phyloP scores from a whole-genome alignment of 2,329 filamentous ascomycete species.

The Macrophomina phaseolina region DNA sequence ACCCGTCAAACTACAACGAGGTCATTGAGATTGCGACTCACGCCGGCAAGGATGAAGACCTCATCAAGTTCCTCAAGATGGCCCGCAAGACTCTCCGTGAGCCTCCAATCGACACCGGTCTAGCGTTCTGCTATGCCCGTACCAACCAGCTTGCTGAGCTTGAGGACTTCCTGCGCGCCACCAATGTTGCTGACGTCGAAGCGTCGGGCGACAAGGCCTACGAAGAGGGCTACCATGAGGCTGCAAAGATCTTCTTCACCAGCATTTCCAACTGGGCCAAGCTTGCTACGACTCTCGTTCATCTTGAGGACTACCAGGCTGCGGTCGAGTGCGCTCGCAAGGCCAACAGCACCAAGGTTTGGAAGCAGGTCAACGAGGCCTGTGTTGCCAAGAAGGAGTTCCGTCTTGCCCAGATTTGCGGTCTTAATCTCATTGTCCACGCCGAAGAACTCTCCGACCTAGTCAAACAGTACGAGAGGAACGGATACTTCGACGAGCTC shows the following conservation, averaged over 20 bases:
- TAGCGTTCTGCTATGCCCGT: constrained; percentile 92
- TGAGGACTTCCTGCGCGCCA: constrained; percentile 91
- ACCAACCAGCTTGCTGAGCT: constrained; percentile 90
- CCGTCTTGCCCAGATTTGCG: constrained; percentile 96
- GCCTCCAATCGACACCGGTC: constrained; percentile 87
- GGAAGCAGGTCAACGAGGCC: constrained; percentile 97
- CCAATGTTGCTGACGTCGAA: constrained; percentile 95
- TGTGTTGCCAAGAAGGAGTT: constrained; percentile 99
- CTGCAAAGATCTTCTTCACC: constrained; percentile 97
- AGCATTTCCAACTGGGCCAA: constrained; percentile 99
- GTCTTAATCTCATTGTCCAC: constrained; percentile 96
- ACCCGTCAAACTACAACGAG: constrained; percentile 91
- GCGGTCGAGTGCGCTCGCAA: constrained; percentile 98
- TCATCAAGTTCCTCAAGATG: constrained; percentile 97
- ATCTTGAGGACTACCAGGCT: constrained; percentile 94
- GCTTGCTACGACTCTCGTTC: constrained; percentile 95
- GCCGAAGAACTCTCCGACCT: constrained; percentile 92
- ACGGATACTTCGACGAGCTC: constrained; percentile 98
- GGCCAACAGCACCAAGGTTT: constrained; percentile 98
- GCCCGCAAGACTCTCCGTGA: constrained; percentile 95
- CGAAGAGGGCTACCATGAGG: constrained; percentile 90
- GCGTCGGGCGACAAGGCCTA: constrained; percentile 98
- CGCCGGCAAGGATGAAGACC: constrained; percentile 95
- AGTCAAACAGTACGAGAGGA: constrained; percentile 94
- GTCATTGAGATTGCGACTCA: constrained; percentile 96